A percentile compares a stretch with the other conserved stretches of the same genome.
Evolutionary conservation across 78 protist genomes (phyloP).

Genomic region (Dictyostelium citrinum): DNA sequence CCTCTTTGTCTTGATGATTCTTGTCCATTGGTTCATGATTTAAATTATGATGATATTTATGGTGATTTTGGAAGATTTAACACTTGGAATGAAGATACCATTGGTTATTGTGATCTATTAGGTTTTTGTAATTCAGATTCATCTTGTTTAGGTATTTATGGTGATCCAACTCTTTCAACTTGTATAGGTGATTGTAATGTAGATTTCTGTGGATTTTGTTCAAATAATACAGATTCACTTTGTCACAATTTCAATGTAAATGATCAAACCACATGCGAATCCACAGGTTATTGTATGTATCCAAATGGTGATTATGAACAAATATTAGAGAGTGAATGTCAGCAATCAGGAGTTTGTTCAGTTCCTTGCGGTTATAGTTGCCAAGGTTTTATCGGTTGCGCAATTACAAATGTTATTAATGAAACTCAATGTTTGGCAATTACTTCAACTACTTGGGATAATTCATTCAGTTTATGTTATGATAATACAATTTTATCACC

Average conservation of each 20-base stretch:
- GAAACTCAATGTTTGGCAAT: background rate
- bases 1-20: background rate
- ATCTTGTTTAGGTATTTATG: background rate
- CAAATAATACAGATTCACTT: background rate
- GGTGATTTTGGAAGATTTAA: background rate
- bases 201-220: conserved; percentile 5
- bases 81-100: background rate
- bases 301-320: background rate
- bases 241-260: background rate
- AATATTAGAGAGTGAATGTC: background rate
- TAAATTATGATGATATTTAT: background rate
- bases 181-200: background rate
- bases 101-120: background rate
- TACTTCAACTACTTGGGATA: background rate
- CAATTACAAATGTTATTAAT: background rate
- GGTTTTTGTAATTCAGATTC: background rate
- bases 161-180: background rate
- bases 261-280: background rate
- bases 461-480: background rate
- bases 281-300: background rate
- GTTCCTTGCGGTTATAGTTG: background rate
- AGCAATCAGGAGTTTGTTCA: background rate
- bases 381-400: background rate
- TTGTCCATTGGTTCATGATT: background rate
- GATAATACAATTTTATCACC: background rate